Percentiles rank a stretch among this genome's conserved stretches.
Evolutionary conservation across 78 protist species (phyloP).

Genomic region (Dictyostelium citrinum): DNA sequence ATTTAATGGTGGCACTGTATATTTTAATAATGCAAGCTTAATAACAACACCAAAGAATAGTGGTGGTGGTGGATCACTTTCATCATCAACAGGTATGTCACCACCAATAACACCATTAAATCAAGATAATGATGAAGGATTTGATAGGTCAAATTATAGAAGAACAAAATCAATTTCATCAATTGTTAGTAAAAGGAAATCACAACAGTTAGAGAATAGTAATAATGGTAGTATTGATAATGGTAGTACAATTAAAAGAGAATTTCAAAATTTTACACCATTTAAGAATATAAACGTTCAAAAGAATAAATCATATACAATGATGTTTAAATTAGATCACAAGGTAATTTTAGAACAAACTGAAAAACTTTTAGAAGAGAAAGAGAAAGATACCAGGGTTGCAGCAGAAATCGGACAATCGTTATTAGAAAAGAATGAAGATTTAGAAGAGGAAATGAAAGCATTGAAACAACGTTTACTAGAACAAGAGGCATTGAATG

Average conservation of each 20-base stretch:
- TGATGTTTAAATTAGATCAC: conserved; percentile 54
- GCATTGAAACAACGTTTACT: neutral
- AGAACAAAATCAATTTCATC: conserved; percentile 43
- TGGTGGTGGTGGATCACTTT: neutral
- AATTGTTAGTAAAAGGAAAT: neutral
- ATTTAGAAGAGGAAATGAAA: conserved; percentile 38
- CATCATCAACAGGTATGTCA: conserved; percentile 20
- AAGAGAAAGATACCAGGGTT: conserved; percentile 58
- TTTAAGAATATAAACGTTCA: neutral
- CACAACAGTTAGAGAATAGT: neutral
- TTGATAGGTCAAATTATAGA: conserved; percentile 15
- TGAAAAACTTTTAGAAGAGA: conserved; percentile 49
- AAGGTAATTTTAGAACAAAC: conserved; percentile 49
- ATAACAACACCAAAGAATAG: neutral
- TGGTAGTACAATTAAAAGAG: neutral
- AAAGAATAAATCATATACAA: conserved; percentile 41
- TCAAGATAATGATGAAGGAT: neutral
- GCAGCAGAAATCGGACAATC: conserved; percentile 76
- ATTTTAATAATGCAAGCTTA: neutral
- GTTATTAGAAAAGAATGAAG: conserved; percentile 39
- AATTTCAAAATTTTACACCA: conserved; percentile 33
- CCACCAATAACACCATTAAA: conserved; percentile 8
- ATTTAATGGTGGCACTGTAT: conserved; percentile 29
- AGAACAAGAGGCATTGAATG: conserved; percentile 22
- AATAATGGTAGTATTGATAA: neutral